phyloP scores from a whole-genome alignment of 176 grass and related monocot species.

The Carex cristatella region DNA sequence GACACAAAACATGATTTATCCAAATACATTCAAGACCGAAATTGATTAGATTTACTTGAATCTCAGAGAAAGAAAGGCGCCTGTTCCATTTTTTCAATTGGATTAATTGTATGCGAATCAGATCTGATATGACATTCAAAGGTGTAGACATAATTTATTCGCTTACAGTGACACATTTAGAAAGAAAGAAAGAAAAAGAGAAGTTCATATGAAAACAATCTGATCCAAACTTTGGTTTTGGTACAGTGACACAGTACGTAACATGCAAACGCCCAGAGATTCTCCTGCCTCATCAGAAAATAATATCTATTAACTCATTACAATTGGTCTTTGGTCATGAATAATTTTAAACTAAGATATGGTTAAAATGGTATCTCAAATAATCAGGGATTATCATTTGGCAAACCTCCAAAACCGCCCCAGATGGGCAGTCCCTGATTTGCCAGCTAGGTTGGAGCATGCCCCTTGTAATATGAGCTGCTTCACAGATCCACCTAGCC shows the following conservation, averaged over 20 bases:
- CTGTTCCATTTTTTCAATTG: too few species aligned
- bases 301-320: background rate
- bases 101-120: too few species aligned
- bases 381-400: slow-evolving; percentile 19
- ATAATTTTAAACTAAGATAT: background rate
- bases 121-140: too few species aligned
- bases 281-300: background rate
- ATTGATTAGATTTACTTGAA: too few species aligned
- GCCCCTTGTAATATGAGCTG: slow-evolving; percentile 16
- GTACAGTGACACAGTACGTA: background rate
- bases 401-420: background rate
- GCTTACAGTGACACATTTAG: too few species aligned
- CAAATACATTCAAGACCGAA: too few species aligned
- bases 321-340: background rate
- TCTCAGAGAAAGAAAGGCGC: too few species aligned
- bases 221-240: background rate
- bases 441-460: background rate
- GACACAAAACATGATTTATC: too few species aligned
- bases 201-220: background rate
- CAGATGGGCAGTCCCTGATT: slow-evolving; percentile 3
- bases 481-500: slow-evolving; percentile 13
- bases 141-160: background rate
- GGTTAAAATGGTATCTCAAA: background rate
- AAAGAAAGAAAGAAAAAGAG: too few species aligned
- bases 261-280: background rate